A percentile compares a stretch with the other conserved stretches of the same genome.
phyloP scores from a whole-genome alignment of 805 yeast species.

The baker's yeast (Saccharomyces cerevisiae) region DNA sequence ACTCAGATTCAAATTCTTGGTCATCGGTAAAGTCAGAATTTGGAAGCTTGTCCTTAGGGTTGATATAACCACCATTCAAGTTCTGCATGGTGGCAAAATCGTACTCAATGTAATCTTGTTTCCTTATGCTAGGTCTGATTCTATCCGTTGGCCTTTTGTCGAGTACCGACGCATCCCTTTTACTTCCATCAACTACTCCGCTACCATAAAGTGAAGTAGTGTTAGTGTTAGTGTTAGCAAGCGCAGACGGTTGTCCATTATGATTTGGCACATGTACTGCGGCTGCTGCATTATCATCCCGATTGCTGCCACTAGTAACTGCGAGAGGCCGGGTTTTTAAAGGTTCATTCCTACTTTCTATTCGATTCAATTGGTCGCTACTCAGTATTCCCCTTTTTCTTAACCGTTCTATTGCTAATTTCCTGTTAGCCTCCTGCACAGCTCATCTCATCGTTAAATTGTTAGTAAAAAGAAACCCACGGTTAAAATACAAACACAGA shows the following conservation, averaged over 20 bases:
- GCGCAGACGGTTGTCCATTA: background rate
- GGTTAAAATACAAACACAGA: background rate
- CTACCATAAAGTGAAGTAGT: background rate
- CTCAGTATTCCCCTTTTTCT: slow-evolving; percentile 36
- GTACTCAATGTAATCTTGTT: slow-evolving; percentile 67
- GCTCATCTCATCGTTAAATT: background rate
- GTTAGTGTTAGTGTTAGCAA: background rate
- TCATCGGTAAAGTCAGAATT: slow-evolving; percentile 24
- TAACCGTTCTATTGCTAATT: slow-evolving; percentile 51
- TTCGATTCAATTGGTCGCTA: slow-evolving; percentile 14
- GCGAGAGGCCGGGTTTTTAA: background rate
- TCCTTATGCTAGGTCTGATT: slow-evolving; percentile 43
- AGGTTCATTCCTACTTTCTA: slow-evolving; percentile 18
- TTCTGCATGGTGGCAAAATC: slow-evolving; percentile 91
- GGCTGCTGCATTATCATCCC: background rate
- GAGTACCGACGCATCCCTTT: background rate
- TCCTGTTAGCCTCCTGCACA: slow-evolving; percentile 53
- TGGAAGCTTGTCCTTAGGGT: slow-evolving; percentile 20
- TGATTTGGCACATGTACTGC: background rate
- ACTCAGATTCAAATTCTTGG: slow-evolving; percentile 15
- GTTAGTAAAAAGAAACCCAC: background rate
- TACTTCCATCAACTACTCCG: background rate
- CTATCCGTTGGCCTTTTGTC: slow-evolving; percentile 20
- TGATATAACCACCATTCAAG: slow-evolving; percentile 75
- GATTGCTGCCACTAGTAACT: background rate